Percentiles rank a stretch among this genome's conserved stretches.
These are phyloP conservation scores for Candida palmyrensis DNA, from an alignment of 805 yeast genomes.

Conservation along the genomic window DNA sequence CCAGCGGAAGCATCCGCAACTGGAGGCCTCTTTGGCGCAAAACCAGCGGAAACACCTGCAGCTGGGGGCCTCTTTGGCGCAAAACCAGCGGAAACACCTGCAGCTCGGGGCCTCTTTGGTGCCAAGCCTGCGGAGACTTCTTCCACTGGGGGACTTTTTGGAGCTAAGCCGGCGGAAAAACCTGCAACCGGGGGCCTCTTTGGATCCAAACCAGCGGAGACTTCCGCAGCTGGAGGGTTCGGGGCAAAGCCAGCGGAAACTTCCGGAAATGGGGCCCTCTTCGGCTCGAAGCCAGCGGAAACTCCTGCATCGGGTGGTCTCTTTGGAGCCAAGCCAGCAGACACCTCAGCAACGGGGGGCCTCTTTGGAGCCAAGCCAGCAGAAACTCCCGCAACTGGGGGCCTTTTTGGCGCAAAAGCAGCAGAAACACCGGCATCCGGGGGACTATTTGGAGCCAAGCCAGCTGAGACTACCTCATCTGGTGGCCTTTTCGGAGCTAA, in stretches of 20 bases:
- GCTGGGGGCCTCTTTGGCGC: conserved; percentile 13
- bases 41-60: conserved; percentile 4
- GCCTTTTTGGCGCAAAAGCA: conserved; percentile 6
- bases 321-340: conserved; percentile 11
- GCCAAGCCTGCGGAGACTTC: conserved; percentile 5
- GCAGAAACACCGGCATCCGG: conserved; percentile 8
- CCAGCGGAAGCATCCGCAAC: conserved; percentile 3
- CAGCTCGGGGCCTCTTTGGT: conserved; percentile 5
- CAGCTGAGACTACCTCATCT: conserved; percentile 11
- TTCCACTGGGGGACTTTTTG: background rate
- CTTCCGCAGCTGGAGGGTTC: conserved; percentile 7
- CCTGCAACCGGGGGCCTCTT: conserved; percentile 7
- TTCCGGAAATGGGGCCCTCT: no score
- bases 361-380: conserved; percentile 12
- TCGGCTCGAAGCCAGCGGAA: no score
- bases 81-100: conserved; percentile 6
- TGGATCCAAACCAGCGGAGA: conserved; percentile 10
- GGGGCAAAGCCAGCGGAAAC: conserved; percentile 13
- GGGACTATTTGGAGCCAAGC: conserved; percentile 25
- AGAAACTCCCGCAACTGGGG: conserved; percentile 1
- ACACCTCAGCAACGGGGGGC: conserved; percentile 8
- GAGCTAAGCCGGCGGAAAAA: conserved; percentile 4
- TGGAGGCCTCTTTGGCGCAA: conserved; percentile 21
- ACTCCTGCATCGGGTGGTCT: conserved; percentile 7
- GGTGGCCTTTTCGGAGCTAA: conserved; percentile 16